A percentile compares a stretch with the other conserved stretches of the same genome.
Evolutionary conservation across 805 yeast genomes (phyloP).

Genomic region (Candida nitratophila): DNA sequence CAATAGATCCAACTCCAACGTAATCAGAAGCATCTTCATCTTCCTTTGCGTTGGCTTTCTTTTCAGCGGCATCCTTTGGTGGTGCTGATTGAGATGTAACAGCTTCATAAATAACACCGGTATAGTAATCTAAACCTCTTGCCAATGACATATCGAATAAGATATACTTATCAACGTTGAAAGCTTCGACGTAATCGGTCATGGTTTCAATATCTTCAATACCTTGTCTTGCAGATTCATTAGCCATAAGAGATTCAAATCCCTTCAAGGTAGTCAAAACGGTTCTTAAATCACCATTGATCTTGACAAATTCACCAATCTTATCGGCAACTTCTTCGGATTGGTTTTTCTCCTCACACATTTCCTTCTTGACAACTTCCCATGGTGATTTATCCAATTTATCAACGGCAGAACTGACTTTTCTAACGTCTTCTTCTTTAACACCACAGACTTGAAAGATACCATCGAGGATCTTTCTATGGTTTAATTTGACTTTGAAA

Average conservation of each 20-base stretch:
- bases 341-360: slow-evolving; percentile 86
- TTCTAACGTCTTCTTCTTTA: slow-evolving; percentile 86
- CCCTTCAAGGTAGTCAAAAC: slow-evolving; percentile 46
- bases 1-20: slow-evolving; percentile 97
- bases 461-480: slow-evolving; percentile 94
- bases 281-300: slow-evolving; percentile 68
- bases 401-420: slow-evolving; percentile 91
- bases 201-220: slow-evolving; percentile 70
- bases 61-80: slow-evolving; percentile 68
- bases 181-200: slow-evolving; percentile 76
- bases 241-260: slow-evolving; percentile 52
- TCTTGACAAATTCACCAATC: slow-evolving; percentile 86
- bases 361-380: slow-evolving; percentile 89
- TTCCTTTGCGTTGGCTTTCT: slow-evolving; percentile 34
- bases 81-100: slow-evolving; percentile 97
- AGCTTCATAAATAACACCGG: slow-evolving; percentile 94
- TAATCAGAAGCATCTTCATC: slow-evolving; percentile 93
- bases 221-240: slow-evolving; percentile 75
- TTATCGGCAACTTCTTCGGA: slow-evolving; percentile 86
- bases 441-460: slow-evolving; percentile 95
- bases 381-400: slow-evolving; percentile 94
- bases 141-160: slow-evolving; percentile 93
- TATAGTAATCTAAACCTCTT: slow-evolving; percentile 95
- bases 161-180: slow-evolving; percentile 57
- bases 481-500: slow-evolving; percentile 88